These are phyloP conservation scores for Phytophthora boehmeriae DNA, from an alignment of 352 stramenopile species.

Conservation along the genomic window DNA sequence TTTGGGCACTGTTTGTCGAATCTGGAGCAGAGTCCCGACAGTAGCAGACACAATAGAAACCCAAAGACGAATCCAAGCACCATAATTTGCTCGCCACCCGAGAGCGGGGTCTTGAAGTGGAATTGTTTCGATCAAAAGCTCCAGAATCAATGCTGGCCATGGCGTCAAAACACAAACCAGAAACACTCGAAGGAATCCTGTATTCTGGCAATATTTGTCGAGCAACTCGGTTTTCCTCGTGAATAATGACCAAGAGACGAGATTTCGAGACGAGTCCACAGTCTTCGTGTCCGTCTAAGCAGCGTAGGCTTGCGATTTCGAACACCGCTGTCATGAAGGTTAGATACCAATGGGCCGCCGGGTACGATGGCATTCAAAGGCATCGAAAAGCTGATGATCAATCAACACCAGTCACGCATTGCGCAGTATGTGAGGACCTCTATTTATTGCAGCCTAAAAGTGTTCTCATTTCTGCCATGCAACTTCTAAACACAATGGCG, in stretches of 20 bases:
- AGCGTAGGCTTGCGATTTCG: not conserved
- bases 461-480: no score
- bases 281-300: not conserved
- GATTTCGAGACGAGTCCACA: slow-evolving; percentile 12
- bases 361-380: not conserved
- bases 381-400: no score
- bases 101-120: slow-evolving; percentile 13
- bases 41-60: not conserved
- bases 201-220: not conserved
- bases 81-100: slow-evolving; percentile 16
- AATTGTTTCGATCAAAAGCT: slow-evolving; percentile 6
- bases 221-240: not conserved
- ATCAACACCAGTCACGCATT: no score
- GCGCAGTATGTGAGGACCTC: no score
- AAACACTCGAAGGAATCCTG: not conserved
- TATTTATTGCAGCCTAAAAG: no score
- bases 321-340: not conserved
- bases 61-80: slow-evolving; percentile 11
- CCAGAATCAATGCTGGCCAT: slow-evolving; percentile 6
- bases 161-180: slow-evolving; percentile 1
- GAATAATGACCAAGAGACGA: slow-evolving; percentile 11
- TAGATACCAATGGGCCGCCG: not conserved
- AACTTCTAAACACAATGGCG: no score
- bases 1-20: slow-evolving; percentile 1
- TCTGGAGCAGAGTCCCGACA: slow-evolving; percentile 8